Evolutionary conservation across 306 rosid genomes (phyloP), one percentile per base, ranked within the genome.

Genomic region (Echinosophora koreensis): DNA sequence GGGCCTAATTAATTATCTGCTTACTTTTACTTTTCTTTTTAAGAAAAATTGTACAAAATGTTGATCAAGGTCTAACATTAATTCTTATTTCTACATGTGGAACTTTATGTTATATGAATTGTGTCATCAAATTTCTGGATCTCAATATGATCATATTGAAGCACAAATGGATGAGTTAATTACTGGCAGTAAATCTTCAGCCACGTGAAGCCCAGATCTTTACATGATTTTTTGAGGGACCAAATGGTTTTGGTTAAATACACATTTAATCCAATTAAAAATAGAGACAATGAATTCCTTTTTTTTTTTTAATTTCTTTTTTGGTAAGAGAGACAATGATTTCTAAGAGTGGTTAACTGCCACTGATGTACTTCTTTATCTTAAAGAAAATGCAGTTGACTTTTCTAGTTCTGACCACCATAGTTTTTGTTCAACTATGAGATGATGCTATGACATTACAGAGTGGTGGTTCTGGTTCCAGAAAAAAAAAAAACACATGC

Each of bases 1-100:
- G 37, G 59, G 77, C 4, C 83, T 57, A 81, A 82, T 79, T 57
- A 81, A 82, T 79, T 82, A 73, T 71, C 73, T 68, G 79, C 44
- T 70, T 28, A n/a, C 49, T 46, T 4, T 54, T 56, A 62, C 35
- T 44, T 42, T 52, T 52, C 10, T 9, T 12, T 67, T 6, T 37
- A 5, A 30, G 11, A 46, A 42, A 30, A 80, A 49, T 71, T 77
- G 81, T 86, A 83, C 77, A 86, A 80, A 72, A 49, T 50, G 9
- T 59, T 78, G 67, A 51, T 65, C 60, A 22, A 69, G 8, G 17
- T 56, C 44, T 61, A 77, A 58, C 51, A 27, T 22, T 61, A 7
- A 30, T 68, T 78, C 46, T 77, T 38, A 51, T 42, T n/a, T 37
- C 15, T 54, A 15, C 22, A 5, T 35, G 7, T 66, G 74, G 56